Evolutionary conservation across 2,329 filamentous ascomycete species (phyloP).

Genomic region (Epichloe aotearoae): DNA sequence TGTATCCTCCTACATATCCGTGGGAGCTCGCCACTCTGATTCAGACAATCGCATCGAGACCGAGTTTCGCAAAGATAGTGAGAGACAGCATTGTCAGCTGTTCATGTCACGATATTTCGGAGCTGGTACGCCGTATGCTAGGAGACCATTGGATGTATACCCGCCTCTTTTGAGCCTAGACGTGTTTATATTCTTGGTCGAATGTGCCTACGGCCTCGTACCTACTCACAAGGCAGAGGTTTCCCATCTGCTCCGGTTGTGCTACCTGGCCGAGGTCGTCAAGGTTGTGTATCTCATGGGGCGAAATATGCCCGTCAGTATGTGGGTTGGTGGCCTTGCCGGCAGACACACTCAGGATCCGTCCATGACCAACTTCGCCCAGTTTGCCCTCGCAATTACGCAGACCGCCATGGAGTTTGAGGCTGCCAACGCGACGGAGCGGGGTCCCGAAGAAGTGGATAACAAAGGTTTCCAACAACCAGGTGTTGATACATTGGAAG

Average conservation of each 20-base stretch:
- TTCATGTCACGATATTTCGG: slow-evolving; percentile 49
- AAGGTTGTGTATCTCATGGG: slow-evolving; percentile 57
- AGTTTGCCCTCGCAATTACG: slow-evolving; percentile 38
- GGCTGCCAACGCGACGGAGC: slow-evolving; percentile 15
- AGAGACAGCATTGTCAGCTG: slow-evolving; percentile 61
- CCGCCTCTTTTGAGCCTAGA: slow-evolving; percentile 54
- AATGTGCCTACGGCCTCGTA: slow-evolving; percentile 59
- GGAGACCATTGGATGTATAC: slow-evolving; percentile 30
- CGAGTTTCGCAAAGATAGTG: slow-evolving; percentile 56
- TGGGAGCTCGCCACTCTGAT: slow-evolving; percentile 53
- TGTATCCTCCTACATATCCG: slow-evolving; percentile 67
- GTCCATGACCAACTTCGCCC: slow-evolving; percentile 39
- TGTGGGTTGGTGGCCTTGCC: slow-evolving; percentile 34
- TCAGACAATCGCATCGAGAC: slow-evolving; percentile 47
- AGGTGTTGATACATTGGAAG: slow-evolving; percentile 37
- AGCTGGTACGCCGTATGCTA: slow-evolving; percentile 8
- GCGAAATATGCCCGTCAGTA: slow-evolving; percentile 36
- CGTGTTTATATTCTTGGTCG: slow-evolving; percentile 67
- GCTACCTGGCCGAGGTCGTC: slow-evolving; percentile 82
- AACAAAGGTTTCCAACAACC: slow-evolving; percentile 42
- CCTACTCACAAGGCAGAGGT: slow-evolving; percentile 60
- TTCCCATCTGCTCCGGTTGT: slow-evolving; percentile 67
- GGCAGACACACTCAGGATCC: slow-evolving; percentile 30
- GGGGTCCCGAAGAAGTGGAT: slow-evolving; percentile 15
- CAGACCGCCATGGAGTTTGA: slow-evolving; percentile 30